Base-by-base conservation (phyloP, 176 grass and related monocot species). In the Phragmites australis region DNA sequence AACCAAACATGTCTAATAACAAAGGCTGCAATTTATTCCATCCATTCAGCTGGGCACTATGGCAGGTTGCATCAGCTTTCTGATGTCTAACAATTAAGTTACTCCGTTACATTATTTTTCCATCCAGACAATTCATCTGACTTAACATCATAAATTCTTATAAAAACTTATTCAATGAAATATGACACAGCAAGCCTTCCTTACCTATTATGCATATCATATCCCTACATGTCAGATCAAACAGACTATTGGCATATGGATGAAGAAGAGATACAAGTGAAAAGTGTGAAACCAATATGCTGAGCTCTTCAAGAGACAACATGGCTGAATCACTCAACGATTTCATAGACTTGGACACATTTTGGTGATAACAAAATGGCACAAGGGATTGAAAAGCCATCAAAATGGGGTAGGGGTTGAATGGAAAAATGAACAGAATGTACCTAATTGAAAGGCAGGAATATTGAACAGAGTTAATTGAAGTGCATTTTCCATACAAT, bases 11-110 rank as follows among this genome's bases (percentile, higher is more conserved):
- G 27, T 49, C 15, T 34, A 45, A 12, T 10, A 54, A 39, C 48
- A 70, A 42, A 76, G 41, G n/a, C 65, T 37, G n/a, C 46, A 76
- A 70, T 81, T 69, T 81, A 85, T 13, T 23, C n/a, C 30, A 55
- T 19, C 57, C 25, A 9, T 66, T 53, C 26, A 55, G 32, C 18
- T 74, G 27, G 46, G 68, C 39, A 9, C 2, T 32, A 53, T 12
- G 37, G 9, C 67, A 86, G 26, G 26, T 72, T 64, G 47, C 76
- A 74, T 74, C 42, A 65, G 22, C 40, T 86, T 46, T 39, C 39
- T 44, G 26, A 70, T n/a, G 48, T 45, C 39, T 72, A 43, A 62
- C 45, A 29, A 75, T 82, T 63, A 85, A 55, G 31, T 51, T 53
- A 43, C 6, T 42, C 8, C 70, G 12, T 1, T 45, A n/a, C 21